Conservation (phyloP, 106 monocot species). For the Allium fistulosum region DNA sequence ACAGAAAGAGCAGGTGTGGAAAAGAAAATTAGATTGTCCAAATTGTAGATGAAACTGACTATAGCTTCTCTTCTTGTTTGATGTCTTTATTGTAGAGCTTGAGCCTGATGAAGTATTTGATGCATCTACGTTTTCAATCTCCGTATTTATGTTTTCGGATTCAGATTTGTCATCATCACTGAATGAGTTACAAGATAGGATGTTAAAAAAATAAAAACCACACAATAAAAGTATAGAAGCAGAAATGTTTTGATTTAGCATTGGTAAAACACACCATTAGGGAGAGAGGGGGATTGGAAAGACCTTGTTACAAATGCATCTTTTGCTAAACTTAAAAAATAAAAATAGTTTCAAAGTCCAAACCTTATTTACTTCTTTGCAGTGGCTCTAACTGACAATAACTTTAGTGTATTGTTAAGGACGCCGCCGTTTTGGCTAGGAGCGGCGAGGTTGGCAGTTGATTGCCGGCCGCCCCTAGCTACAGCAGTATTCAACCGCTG, state of each 20-base stretch:
- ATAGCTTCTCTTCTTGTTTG: slow-evolving; percentile 41
- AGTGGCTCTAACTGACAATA: too few species aligned
- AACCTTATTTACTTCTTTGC: too few species aligned
- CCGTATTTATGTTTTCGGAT: background rate
- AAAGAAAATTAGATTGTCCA: slow-evolving; percentile 61
- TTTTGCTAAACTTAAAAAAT: too few species aligned
- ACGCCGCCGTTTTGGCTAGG: too few species aligned
- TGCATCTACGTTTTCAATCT: background rate
- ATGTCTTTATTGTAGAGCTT: background rate
- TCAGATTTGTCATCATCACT: background rate
- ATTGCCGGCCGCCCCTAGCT: too few species aligned
- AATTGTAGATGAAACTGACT: slow-evolving; percentile 62
- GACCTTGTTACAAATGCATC: too few species aligned
- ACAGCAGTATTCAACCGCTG: too few species aligned
- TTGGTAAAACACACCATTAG: too few species aligned
- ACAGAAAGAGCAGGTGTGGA: slow-evolving; percentile 45
- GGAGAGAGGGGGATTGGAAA: too few species aligned
- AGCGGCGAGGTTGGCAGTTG: too few species aligned
- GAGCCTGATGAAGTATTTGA: background rate
- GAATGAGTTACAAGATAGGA: background rate
- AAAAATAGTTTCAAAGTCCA: too few species aligned
- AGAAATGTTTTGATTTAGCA: background rate
- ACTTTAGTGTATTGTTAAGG: too few species aligned
- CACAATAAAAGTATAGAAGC: background rate
- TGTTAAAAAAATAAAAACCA: background rate